Base-by-base conservation (phyloP, 768 basidiomycete genomes). In the Boletus rubropictus region DNA sequence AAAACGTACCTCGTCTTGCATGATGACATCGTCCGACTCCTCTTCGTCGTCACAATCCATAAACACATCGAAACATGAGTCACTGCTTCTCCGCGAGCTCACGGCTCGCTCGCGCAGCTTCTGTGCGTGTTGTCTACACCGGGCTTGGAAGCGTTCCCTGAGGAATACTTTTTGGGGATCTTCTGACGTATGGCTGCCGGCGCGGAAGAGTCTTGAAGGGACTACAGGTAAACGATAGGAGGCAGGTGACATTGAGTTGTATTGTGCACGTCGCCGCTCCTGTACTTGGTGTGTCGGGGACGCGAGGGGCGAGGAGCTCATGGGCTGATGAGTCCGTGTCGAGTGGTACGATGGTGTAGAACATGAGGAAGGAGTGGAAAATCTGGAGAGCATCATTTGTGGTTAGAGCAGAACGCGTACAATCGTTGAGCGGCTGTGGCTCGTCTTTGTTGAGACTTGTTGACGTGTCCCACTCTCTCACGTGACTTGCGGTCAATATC, bases 91-190 rank as follows among this genome's bases (percentile, higher is more conserved):
- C 14, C 65, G 66, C 18, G 62, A 60, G 32, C 52, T 51, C 12
- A 82, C 62, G 10, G 75, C 75, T 25, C 69, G 72, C 34, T 73
- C 72, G 38, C 84, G 70, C 18, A 78, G 79, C 52, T 74, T 75
- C 28, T 71, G 69, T 0, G 81, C 83, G 17, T 82, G 71, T 59
- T 84, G 80, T 36, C 82, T 58, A 61, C 82, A 86, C 41, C 77
- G 73, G 4, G 75, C 76, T 55, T 76, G 77, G 51, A 86, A 77
- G 25, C 77, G 74, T 42, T 82, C 80, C 22, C 80, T 67, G 39
- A 87, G 61, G 39, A 86, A 75, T 4, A 66, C 54, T 34, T 76
- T 80, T 46, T 80, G 76, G 0, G 80, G 67, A 15, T 78, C 73
- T 44, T 75, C 74, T 2, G 63, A 52, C 1, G 57, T 43, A 39